phyloP scores from a whole-genome alignment of 495 filamentous ascomycete species.

The Stereocaulon alpinum region DNA sequence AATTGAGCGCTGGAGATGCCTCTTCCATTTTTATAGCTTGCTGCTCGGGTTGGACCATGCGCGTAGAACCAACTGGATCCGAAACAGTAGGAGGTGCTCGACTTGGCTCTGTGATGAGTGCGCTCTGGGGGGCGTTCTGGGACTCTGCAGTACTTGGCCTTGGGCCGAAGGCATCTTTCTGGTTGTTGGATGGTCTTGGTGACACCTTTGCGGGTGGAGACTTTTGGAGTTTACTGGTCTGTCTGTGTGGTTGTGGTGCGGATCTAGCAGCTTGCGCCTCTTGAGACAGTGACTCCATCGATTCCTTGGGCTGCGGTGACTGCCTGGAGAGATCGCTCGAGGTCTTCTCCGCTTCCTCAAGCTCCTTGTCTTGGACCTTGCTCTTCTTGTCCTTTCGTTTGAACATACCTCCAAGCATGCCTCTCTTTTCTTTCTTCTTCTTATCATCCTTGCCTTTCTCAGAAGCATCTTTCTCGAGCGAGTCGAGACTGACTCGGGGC shows the following conservation, averaged over 20 bases:
- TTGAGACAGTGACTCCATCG: constrained; percentile 36
- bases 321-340: constrained; percentile 44
- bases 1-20: constrained; percentile 21
- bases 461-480: constrained; percentile 41
- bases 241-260: constrained; percentile 35
- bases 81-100: constrained; percentile 8
- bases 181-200: constrained; percentile 27
- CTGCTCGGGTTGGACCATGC: constrained; percentile 47
- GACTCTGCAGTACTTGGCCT: constrained; percentile 13
- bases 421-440: constrained; percentile 88
- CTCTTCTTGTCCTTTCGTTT: constrained; percentile 87
- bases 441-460: constrained; percentile 64
- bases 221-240: constrained; percentile 69
- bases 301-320: constrained; percentile 43
- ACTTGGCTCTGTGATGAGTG: constrained; percentile 3
- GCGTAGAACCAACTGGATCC: constrained; percentile 39
- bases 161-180: constrained; percentile 6
- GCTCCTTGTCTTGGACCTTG: constrained; percentile 56
- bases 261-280: constrained; percentile 29
- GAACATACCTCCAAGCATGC: constrained; percentile 90
- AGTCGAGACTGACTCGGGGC: constrained; percentile 36
- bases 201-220: constrained; percentile 45
- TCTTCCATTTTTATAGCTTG: constrained; percentile 31
- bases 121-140: constrained; percentile 13
- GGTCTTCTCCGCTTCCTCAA: constrained; percentile 51